Evolutionary conservation across 1,139 yeast species (phyloP), one percentile per base, ranked within the genome.

Genomic region (Yamadazyma epiphylla): DNA sequence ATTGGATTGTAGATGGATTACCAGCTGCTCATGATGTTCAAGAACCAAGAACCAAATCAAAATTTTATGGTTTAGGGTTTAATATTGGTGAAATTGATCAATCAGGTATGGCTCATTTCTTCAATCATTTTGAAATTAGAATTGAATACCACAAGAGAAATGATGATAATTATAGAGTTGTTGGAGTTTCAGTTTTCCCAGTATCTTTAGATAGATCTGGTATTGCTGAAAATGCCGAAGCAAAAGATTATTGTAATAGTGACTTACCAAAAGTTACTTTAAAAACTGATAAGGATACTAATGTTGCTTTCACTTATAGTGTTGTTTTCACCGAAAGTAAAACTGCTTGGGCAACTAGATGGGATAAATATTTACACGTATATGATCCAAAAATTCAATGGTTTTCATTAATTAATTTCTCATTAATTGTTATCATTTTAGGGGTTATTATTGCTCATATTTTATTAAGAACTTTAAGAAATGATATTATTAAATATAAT

Each of bases 281-380:
- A 41, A 45, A 36, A 22, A 55, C 52, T 31, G 58, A 55, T n/a
- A 35, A 40, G 13, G 62, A 56, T 14, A 53, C 62, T 6, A 44
- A 46, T 5, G 72, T 67, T 4, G 28, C 45, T 29, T 68, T 53
- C 46, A 60, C 73, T 8, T 68, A 68, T 46, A 54, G 80, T 3
- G 75, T 82, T 14, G 49, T 50, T 9, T 91, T 91, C 70, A 56
- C 62, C 19, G 72, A 73, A 35, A 82, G 94, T 11, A 64, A 63
- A 10, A 85, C 94, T 10, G 78, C 81, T 8, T 91, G 97, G 98
- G 97, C 97, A 19, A 91, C 97, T 1, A 80, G 99, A 64, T 91
- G 99, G 99, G 98, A 91, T 57, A 86, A 87, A 57, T 91, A 91
- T 55, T 71, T 91, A 49, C 95, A 87, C 49, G 94, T 84, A 22